Conservation (phyloP, 345 rosid species). For the Linum lewisii region DNA sequence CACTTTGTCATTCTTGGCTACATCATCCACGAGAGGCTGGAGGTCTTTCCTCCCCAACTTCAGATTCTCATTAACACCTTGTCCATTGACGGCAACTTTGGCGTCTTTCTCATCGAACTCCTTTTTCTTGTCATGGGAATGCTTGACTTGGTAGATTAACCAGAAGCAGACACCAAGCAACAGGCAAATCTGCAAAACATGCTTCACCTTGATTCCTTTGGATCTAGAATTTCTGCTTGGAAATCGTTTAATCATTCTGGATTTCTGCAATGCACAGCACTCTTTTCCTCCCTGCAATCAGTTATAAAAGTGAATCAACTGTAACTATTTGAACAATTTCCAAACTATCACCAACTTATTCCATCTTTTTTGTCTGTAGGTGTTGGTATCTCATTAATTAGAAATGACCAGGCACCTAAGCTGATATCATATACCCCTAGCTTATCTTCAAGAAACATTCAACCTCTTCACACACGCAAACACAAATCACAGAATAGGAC, state of each 20-base stretch:
- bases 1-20: conserved; percentile 19
- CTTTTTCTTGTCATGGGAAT: conserved; percentile 76
- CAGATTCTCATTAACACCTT: conserved; percentile 19
- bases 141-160: conserved; percentile 88
- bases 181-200: conserved; percentile 66
- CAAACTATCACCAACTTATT: no score
- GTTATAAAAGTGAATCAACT: not conserved
- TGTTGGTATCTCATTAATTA: no score
- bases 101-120: conserved; percentile 51
- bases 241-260: conserved; percentile 49
- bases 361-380: no score
- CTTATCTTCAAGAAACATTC: no score
- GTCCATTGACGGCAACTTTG: conserved; percentile 20
- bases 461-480: no score
- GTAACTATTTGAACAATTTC: no score
- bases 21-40: conserved; percentile 32
- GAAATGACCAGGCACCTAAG: no score
- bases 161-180: conserved; percentile 74
- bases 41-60: conserved; percentile 78
- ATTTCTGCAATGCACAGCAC: conserved; percentile 5
- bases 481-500: no score
- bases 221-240: conserved; percentile 61
- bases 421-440: no score
- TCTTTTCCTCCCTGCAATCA: not conserved
- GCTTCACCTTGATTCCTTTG: conserved; percentile 53